phyloP scores from a whole-genome alignment of 208 protist species.

The Crithidia acanthocephali region DNA sequence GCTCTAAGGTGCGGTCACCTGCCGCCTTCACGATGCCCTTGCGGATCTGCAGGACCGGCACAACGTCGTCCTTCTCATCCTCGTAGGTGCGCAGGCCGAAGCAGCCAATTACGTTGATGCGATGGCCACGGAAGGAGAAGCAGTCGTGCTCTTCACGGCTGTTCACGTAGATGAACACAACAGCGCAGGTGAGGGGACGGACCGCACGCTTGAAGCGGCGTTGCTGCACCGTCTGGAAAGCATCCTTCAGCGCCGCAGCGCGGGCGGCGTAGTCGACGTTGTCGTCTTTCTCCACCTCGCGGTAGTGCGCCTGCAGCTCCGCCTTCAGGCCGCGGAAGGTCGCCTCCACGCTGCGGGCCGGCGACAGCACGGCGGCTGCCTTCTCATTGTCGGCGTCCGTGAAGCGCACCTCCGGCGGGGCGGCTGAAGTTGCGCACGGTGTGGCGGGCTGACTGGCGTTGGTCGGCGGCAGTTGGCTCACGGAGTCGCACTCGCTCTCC shows the following conservation, averaged over 20 bases:
- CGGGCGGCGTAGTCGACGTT: not conserved
- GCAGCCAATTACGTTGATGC: conserved; percentile 78
- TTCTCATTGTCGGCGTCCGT: not conserved
- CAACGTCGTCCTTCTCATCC: conserved; percentile 33
- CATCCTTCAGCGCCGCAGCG: not conserved
- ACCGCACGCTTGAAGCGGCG: conserved; percentile 50
- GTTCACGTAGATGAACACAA: conserved; percentile 73
- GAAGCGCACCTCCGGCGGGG: not conserved
- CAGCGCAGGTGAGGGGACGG: conserved; percentile 61
- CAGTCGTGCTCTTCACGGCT: conserved; percentile 61
- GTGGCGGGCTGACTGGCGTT: not conserved
- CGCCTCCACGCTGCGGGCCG: not conserved
- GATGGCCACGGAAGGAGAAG: conserved; percentile 59
- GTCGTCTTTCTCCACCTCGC: conserved; percentile 10
- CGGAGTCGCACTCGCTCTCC: not conserved
- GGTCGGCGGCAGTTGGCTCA: not conserved
- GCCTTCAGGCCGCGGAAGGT: conserved; percentile 2
- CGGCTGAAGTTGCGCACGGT: not conserved
- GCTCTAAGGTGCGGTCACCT: conserved; percentile 72
- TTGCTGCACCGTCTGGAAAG: conserved; percentile 12
- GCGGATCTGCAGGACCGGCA: conserved; percentile 52
- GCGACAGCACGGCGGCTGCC: not conserved
- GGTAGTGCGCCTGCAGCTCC: conserved; percentile 14
- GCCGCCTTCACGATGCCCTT: conserved; percentile 76
- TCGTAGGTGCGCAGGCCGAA: conserved; percentile 59